Evolutionary conservation across 306 rosid genomes (phyloP).

Genomic region (Prunus mume): DNA sequence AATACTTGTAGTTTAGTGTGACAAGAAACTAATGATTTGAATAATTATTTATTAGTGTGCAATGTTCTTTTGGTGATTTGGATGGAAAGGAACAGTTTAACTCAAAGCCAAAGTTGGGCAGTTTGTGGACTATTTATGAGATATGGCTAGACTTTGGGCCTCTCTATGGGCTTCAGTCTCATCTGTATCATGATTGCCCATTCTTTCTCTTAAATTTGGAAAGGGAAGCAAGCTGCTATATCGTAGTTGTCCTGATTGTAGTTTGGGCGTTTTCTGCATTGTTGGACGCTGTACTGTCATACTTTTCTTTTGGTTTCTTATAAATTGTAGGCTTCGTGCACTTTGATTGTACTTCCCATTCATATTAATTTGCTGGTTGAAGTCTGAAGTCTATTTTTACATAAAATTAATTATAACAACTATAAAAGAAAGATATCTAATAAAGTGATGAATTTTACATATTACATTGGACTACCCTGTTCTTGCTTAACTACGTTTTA

Average conservation of each 20-base stretch:
- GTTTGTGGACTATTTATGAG: neutral
- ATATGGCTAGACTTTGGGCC: neutral
- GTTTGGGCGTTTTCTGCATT: neutral
- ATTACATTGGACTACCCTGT: constrained; percentile 8
- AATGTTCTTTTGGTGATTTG: neutral
- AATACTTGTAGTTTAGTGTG: neutral
- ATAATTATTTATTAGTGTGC: neutral
- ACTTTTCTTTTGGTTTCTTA: neutral
- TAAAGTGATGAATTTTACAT: no score
- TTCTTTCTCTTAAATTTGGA: neutral
- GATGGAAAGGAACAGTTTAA: neutral
- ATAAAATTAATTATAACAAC: neutral
- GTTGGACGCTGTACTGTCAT: neutral
- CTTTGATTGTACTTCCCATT: neutral
- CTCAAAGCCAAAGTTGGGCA: neutral
- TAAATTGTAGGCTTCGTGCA: neutral
- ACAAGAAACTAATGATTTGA: neutral
- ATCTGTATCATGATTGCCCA: neutral
- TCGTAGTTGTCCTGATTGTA: neutral
- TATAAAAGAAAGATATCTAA: neutral
- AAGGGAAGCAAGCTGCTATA: neutral
- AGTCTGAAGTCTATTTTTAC: neutral
- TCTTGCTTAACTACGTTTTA: neutral
- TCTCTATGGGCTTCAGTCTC: neutral
- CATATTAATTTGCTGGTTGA: neutral